Base-by-base conservation (phyloP, 2,329 filamentous ascomycete species). In the Cladosporium austrohemisphaericum region DNA sequence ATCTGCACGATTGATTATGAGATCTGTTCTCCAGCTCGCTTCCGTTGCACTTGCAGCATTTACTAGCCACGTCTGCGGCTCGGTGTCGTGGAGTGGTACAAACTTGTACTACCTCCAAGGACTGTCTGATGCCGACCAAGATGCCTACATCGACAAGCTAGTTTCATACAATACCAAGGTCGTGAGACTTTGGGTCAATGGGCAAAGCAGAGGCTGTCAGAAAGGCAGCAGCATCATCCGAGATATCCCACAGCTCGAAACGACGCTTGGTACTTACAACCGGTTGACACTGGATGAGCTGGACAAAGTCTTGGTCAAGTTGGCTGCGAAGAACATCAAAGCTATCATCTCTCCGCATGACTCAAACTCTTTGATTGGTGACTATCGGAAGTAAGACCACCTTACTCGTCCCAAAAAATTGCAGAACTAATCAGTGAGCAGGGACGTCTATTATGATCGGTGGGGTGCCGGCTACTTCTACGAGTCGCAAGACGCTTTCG, bases 281-380 rank as follows among this genome's bases (percentile, higher is more conserved):
- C n/a, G 45, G 10, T 31, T 28, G 8, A 31, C 41, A 5, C 48
- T 50, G 10, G 48, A 50, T 20, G 48, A 14, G 6, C 26, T 50
- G 10, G 48, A 50, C 41, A 32, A 31, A 10, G 48, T 50, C 1
- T 29, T 50, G 37, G 40, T 44, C 38, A 50, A 50, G 28, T 40
- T 50, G 3, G 40, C 33, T 14, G 38, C 48, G 5, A 50, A 50
- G 22, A 35, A 31, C 31, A 50, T 50, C 37, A 50, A 50, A 10
- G 40, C 48, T 4, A 45, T 50, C 25, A 45, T 50, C n/a, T 50
- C 48, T 7, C 48, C 48, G 9, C 48, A 50, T 36, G 48, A 50
- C 16, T 13, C 38, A 10, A 50, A 50, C 16, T 44, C 48, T 7
- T 23, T 49, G 28, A 40, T 49, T 26, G 46, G 46, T 7, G 46